Percentiles rank a stretch among this genome's conserved stretches.
Conservation (phyloP, 495 filamentous ascomycete genomes). For the Xylaria nigripes region DNA sequence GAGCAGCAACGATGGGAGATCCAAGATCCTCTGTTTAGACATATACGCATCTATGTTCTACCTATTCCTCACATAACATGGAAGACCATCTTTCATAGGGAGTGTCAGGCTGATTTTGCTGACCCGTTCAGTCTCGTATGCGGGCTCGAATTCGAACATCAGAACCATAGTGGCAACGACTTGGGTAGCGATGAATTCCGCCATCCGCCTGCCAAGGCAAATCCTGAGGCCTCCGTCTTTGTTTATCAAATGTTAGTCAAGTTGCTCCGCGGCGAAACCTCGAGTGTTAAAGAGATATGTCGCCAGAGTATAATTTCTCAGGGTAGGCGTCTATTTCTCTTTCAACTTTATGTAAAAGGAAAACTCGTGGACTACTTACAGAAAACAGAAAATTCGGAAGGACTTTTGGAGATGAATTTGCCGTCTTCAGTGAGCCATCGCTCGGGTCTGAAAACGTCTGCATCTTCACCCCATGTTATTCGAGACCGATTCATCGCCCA, state of each 20-base stretch:
- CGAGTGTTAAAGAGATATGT: too few relatives aligned
- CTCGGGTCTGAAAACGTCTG: constrained; percentile 45
- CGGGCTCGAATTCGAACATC: constrained; percentile 40
- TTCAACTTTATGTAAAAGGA: background rate
- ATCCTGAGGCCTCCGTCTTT: constrained; percentile 47
- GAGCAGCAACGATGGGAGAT: background rate
- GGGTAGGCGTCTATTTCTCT: too few relatives aligned
- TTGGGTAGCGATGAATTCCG: constrained; percentile 46
- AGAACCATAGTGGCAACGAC: constrained; percentile 42
- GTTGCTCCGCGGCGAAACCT: background rate
- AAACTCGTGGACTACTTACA: background rate
- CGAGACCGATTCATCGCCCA: constrained; percentile 54
- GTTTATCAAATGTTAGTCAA: background rate
- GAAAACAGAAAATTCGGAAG: constrained; percentile 53
- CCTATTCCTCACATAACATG: constrained; percentile 31
- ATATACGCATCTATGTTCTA: background rate
- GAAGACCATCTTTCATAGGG: constrained; percentile 53
- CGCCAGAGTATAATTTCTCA: too few relatives aligned
- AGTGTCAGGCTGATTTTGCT: constrained; percentile 52
- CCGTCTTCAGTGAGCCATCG: constrained; percentile 41
- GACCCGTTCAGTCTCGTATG: constrained; percentile 35
- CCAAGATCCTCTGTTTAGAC: background rate
- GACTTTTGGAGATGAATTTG: constrained; percentile 33
- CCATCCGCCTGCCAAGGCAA: constrained; percentile 54
- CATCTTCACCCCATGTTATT: constrained; percentile 48